These are phyloP conservation scores for Neurospora sp. DNA, from an alignment of 2,329 filamentous ascomycete species.

Conservation along the genomic window DNA sequence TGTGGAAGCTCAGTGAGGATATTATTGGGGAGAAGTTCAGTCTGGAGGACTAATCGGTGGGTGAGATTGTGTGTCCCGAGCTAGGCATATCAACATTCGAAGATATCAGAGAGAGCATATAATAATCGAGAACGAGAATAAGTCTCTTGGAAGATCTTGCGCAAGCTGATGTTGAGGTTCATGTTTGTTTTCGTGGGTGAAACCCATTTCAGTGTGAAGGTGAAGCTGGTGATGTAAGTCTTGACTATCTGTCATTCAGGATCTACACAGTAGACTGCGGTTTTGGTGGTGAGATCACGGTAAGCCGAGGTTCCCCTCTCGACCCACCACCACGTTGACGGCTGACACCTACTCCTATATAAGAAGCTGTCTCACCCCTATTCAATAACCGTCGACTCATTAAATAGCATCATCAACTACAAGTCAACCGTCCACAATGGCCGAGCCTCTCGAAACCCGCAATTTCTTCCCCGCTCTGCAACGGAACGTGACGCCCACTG, in stretches of 20 bases:
- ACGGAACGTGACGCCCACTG: constrained; percentile 14
- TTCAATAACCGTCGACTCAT: not conserved
- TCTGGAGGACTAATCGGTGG: constrained; percentile 1
- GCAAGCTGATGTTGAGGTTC: too few relatives aligned
- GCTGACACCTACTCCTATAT: not conserved
- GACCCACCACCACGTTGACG: not conserved
- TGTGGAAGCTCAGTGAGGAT: constrained; percentile 37
- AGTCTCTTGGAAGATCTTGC: too few relatives aligned
- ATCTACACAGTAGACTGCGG: not conserved
- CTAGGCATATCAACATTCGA: not conserved
- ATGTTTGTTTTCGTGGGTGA: too few relatives aligned
- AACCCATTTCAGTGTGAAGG: not conserved
- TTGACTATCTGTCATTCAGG: not conserved
- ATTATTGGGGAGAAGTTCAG: constrained; percentile 25
- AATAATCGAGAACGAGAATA: too few relatives aligned
- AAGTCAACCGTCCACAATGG: not conserved
- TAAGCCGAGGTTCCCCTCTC: not conserved
- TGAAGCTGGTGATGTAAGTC: not conserved
- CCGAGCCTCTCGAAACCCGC: constrained; percentile 5
- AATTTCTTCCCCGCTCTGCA: constrained; percentile 14
- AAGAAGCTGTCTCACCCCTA: not conserved
- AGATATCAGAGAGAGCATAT: too few relatives aligned
- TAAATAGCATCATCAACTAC: not conserved
- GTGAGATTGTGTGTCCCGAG: not conserved
- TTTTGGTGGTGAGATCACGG: not conserved